Percentiles rank a stretch among this genome's conserved stretches.
Conservation (phyloP, 345 rosid species). For the Excoecaria agallocha region DNA sequence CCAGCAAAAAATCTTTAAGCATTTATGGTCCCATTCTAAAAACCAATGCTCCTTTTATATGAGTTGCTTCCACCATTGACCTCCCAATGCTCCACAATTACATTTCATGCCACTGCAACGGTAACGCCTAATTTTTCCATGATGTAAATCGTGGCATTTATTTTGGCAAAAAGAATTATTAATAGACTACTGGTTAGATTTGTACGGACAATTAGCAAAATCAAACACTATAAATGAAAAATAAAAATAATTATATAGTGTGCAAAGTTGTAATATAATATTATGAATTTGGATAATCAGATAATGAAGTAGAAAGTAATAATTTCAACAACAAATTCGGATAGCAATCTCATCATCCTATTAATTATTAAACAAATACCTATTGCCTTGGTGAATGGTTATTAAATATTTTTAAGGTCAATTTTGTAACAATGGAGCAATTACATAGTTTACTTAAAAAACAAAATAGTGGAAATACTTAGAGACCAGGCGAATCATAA, state of each 20-base stretch:
- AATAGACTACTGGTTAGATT: no score
- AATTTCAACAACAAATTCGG: no score
- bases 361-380: no score
- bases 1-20: background rate
- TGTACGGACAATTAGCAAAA: no score
- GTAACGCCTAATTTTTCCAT: background rate
- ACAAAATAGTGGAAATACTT: background rate
- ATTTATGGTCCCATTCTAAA: background rate
- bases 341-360: no score
- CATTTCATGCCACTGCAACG: constrained; percentile 21
- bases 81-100: background rate
- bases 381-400: no score
- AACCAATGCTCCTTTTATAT: background rate
- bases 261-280: no score
- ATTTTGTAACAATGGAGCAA: background rate
- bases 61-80: background rate
- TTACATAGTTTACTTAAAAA: no score
- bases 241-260: no score
- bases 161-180: background rate
- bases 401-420: background rate
- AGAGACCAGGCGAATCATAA: background rate
- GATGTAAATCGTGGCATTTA: background rate
- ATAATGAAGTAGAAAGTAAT: no score
- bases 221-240: no score
- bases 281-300: no score